Conservation (phyloP, 352 stramenopile genomes). For the Lagenidium giganteum region DNA sequence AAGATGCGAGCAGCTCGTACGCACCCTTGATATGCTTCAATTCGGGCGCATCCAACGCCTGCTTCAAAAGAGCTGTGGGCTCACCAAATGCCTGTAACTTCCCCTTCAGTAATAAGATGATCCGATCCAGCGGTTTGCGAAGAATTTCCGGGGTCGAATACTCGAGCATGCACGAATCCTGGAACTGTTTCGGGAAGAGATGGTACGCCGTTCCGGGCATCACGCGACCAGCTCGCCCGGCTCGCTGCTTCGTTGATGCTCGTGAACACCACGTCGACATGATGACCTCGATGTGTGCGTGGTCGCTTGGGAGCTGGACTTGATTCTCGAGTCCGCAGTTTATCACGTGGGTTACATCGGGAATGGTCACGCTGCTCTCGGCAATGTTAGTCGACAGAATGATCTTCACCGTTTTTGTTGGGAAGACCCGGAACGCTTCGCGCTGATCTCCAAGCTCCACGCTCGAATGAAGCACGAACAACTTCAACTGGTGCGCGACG, state of each 20-base stretch:
- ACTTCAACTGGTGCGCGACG: too few species aligned
- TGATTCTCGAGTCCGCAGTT: slow-evolving; percentile 84
- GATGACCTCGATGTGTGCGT: slow-evolving; percentile 71
- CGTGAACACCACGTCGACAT: slow-evolving; percentile 92
- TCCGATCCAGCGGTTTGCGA: slow-evolving; percentile 76
- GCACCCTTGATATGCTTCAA: slow-evolving; percentile 65
- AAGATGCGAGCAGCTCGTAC: slow-evolving; percentile 68
- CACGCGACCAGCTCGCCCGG: slow-evolving; percentile 89
- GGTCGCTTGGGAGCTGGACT: slow-evolving; percentile 73
- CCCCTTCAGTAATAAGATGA: slow-evolving; percentile 74
- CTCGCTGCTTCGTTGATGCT: slow-evolving; percentile 83
- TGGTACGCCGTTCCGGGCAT: slow-evolving; percentile 90
- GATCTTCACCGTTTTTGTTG: slow-evolving; percentile 78
- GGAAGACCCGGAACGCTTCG: slow-evolving; percentile 49
- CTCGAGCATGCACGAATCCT: slow-evolving; percentile 60
- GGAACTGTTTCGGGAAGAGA: slow-evolving; percentile 77
- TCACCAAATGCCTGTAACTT: slow-evolving; percentile 66
- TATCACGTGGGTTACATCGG: slow-evolving; percentile 89
- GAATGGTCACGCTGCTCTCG: slow-evolving; percentile 96
- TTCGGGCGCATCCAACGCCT: slow-evolving; percentile 66
- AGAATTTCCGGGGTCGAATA: slow-evolving; percentile 81
- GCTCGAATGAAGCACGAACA: slow-evolving; percentile 64
- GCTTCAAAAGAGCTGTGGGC: slow-evolving; percentile 54
- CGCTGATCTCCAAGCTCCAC: slow-evolving; percentile 77
- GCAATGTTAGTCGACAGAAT: slow-evolving; percentile 96